phyloP scores from a whole-genome alignment of 2,329 filamentous ascomycete genomes.

The Salinomyces thailandicus region DNA sequence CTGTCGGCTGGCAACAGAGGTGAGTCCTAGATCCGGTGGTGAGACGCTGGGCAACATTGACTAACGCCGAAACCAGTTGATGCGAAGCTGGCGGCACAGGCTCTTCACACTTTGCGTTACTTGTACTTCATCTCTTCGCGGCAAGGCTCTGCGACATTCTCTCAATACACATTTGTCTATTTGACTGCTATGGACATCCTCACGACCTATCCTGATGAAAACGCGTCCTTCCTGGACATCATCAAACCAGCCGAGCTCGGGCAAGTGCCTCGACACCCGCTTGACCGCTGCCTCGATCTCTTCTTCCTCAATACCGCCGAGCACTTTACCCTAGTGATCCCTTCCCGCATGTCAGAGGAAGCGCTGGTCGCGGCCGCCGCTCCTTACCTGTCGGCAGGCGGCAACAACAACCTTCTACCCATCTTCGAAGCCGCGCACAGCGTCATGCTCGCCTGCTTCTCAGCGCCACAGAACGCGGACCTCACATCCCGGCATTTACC shows the following conservation, averaged over 20 bases:
- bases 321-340: conserved; percentile 63
- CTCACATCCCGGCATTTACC: conserved; percentile 63
- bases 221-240: conserved; percentile 55
- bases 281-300: conserved; percentile 66
- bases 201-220: conserved; percentile 55
- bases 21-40: conserved; percentile 23
- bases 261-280: conserved; percentile 49
- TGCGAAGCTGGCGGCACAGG: conserved; percentile 57
- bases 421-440: conserved; percentile 88
- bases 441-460: conserved; percentile 67
- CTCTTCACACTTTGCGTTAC: conserved; percentile 63
- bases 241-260: conserved; percentile 48
- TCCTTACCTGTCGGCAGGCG: conserved; percentile 58
- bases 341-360: conserved; percentile 56
- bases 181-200: conserved; percentile 74
- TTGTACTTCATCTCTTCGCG: conserved; percentile 73
- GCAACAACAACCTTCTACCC: conserved; percentile 47
- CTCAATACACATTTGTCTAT: conserved; percentile 76
- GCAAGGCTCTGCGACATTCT: conserved; percentile 62
- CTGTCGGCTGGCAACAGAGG: conserved; percentile 43
- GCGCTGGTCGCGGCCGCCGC: conserved; percentile 64
- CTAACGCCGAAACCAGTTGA: conserved; percentile 29
- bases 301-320: conserved; percentile 84
- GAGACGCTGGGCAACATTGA: no score
- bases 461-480: conserved; percentile 64